Conservation (phyloP, 2,329 filamentous ascomycete genomes). For the Fusarium chuoi region DNA sequence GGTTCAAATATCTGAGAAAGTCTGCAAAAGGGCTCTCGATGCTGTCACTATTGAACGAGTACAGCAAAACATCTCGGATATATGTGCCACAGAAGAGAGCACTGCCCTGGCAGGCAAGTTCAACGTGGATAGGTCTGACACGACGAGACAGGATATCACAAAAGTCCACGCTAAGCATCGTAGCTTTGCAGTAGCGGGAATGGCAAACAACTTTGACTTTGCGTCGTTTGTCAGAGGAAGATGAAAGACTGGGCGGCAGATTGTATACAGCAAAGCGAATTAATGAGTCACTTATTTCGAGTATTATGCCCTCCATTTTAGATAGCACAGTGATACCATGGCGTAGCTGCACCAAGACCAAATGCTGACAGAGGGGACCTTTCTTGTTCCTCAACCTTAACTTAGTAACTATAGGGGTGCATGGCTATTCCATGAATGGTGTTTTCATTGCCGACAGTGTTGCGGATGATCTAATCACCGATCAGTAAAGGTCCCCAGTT, state of each 20-base stretch:
- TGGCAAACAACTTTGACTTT: background rate
- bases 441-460: background rate
- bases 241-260: rapidly evolving
- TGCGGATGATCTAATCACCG: background rate
- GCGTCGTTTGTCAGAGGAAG: background rate
- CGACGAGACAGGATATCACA: background rate
- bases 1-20: background rate
- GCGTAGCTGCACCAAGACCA: background rate
- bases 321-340: background rate
- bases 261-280: too few relatives aligned
- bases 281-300: background rate
- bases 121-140: background rate
- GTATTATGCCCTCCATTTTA: background rate
- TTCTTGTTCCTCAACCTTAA: background rate
- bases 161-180: background rate
- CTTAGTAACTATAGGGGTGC: rapidly evolving
- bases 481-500: background rate
- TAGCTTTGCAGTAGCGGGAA: background rate
- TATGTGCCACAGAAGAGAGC: background rate
- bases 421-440: background rate
- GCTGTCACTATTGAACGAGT: background rate
- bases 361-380: background rate
- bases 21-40: background rate
- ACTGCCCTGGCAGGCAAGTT: background rate
- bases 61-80: background rate